Base-by-base conservation (phyloP, 495 filamentous ascomycete genomes). In the Talaromyces wortmannii region DNA sequence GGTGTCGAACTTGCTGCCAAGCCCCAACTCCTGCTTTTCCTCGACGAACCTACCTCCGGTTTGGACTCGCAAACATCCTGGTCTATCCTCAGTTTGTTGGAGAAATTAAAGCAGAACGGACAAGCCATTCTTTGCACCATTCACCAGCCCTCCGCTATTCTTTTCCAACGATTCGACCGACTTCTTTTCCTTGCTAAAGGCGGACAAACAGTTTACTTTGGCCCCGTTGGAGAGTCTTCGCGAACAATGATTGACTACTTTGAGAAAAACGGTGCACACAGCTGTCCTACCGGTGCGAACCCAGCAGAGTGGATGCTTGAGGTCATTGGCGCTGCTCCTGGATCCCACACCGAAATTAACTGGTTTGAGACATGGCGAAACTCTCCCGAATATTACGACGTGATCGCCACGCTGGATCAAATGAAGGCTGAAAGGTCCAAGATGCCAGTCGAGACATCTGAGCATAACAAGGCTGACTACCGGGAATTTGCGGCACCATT, bases 281-380 rank as follows among this genome's bases (percentile, higher is more conserved):
- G 78, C 44, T 96, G 90, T 67, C 86, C 87, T 3, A 58, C 69
- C 2, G 83, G 84, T 17, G 88, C 87, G 8, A 97, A 78, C 43
- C 90, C 90, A 6, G 91, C 91, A 17, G 91, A 96, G 67, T 94
- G 88, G 88, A 95, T 96, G 88, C 73, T 96, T 40, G 89, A 95
- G 60, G 86, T 89, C 44, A 95, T 92, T 52, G 91, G 92, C 48
- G 89, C 91, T 45, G 91, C 91, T 0, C 91, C 91, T 3, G 90
- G 90, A 29, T 85, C 83, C 16, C 65, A 77, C 53, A 84, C 83
- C 16, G 80, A 89, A 31, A 78, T 84, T 55, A 88, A 97, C 68
- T 97, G 92, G 92, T 76, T 79, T 53, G 66, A 88, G 49, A 70
- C 82, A 7, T 97, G 92, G 92, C 82, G 82, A 17, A 68, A 84